Evolutionary conservation across 192 early-diverging fungal genomes (phyloP), one percentile per base, ranked within the genome.

Genomic region (Chytriomyces hyalinus): DNA sequence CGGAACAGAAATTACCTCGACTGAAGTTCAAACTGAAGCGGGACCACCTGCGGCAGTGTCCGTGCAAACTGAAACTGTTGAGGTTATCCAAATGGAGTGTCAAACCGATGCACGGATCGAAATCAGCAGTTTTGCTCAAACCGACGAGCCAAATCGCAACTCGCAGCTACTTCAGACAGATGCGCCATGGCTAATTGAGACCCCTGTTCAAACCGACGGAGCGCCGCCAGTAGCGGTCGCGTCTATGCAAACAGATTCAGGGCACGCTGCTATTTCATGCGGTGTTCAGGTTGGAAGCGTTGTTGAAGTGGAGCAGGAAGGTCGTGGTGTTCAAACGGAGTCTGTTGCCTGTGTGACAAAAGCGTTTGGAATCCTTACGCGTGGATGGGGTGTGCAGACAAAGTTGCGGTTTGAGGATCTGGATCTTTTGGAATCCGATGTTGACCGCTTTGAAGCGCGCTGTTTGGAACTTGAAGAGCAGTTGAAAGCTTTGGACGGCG

Each of bases 291-390:
- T 36, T 36, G 36, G 36, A 36, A 36, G 53, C 53, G 53, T n/a
- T n/a, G 53, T 57, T 57, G 15, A 57, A 2, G 53, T 57, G 53
- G 53, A 20, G 20, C 53, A 57, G 53, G 15, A 20, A 57, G 15
- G 15, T 57, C 53, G 53, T 57, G 53, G 53, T 57, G 53, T 57
- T 57, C 53, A 57, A 57, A 57, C 53, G 20, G 53, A 57, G 13
- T 20, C 15, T 13, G 53, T 20, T 13, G 53, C 13, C 20, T 57
- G 53, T 20, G 53, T 57, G 53, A 57, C 15, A n/a, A 20, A 13
- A n/a, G 53, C 53, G 53, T 57, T 57, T 57, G 53, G 53, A 57
- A 13, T 57, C 20, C 53, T 57, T 20, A 57, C 53, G 15, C 20
- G 20, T 57, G 53, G 53, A 3, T 20, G 53, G 13, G 53, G 53